Base-by-base conservation (phyloP, 139 green algal species). In the Raphidocelis subcapitata region DNA sequence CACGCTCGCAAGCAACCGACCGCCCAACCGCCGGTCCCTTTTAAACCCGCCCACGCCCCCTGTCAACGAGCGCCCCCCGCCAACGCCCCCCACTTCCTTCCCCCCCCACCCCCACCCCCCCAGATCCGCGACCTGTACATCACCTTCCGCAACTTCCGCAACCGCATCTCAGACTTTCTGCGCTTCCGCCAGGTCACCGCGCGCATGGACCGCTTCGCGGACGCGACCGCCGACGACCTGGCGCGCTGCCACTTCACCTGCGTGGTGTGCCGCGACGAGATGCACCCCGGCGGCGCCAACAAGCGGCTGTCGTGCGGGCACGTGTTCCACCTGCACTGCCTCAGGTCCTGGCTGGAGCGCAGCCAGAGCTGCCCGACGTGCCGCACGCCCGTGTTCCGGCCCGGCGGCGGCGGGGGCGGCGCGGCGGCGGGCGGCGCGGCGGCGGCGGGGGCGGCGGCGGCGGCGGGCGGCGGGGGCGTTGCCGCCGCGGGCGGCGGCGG, bases 181-280 rank as follows among this genome's bases (percentile, higher is more conserved):
- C 87, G 93, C 46, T 99, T 97, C 85, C 77, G 92, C 21, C 82
- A 88, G 70, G 91, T 91, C 18, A 96, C 91, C 0, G 92, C 94
- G 32, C 96, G 96, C 76, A 94, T 99, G 85, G 92, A 98, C 71
- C 80, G 90, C 54, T 97, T 99, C 62, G 82, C 86, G 2, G 93
- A 99, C 61, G 94, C 93, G 5, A 93, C 79, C 0, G 57, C 80
- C 24, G 95, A 97, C 63, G 96, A 99, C 74, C 79, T 99, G 69
- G 75, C 75, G 41, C 86, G 91, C 35, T 87, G 82, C 33, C 93
- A 99, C 76, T 83, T 85, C 47, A 86, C 93, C 57, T 99, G 96
- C 91, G 98, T 99, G 83, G 97, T 99, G 76, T 99, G 96, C 87
- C 80, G 93, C 4, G 93, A 98, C 67, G 94, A 98, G 70, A 96